Evolutionary conservation across 2,329 filamentous ascomycete genomes (phyloP), one percentile per base, ranked within the genome.

Genomic region (Diaporthe sp.): DNA sequence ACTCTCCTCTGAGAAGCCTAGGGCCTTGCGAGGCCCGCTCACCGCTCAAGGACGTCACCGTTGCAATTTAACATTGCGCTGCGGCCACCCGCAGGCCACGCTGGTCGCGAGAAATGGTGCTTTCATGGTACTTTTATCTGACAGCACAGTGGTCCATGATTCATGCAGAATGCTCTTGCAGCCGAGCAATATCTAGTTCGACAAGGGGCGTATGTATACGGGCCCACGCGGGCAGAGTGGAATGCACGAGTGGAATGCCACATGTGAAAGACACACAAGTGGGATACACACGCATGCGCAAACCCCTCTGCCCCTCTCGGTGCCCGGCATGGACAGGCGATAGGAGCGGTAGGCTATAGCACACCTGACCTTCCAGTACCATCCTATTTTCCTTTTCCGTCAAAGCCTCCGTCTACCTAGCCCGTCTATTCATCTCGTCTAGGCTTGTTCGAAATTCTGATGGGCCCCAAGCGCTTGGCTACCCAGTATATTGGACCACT

Each of bases 391-490:
- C 71, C 71, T 46, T 51, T 55, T 53, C 39, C 28, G 57, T 73
- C 34, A 42, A 62, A 62, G 55, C 34, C 31, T 44, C 58, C 46
- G 71, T 73, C 71, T 58, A 44, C 58, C 39, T 34, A 46, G 58
- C 46, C 46, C 34, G 9, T 60, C 22, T 58, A 6, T 61, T 58
- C 70, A 72, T 72, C 34, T 65, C 46, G 34, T 65, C 58, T 73
- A 65, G 15, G 17, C 19, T 9, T 42, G 37, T 53, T 73, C 57
- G 46, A 55, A 62, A 53, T 62, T 72, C 44, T 42, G 44, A 53
- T 72, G 71, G 71, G 34, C 58, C 71, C 34, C 55, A 73, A 49
- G 46, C 58, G 28, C 71, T 73, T 73, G 58, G 71, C 58, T 42
- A 31, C 57, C 42, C 31, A 53, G 42, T 51, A 28, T 42, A 39